Evolutionary conservation across 768 basidiomycete genomes (phyloP), one percentile per base, ranked within the genome.

Genomic region (Hericium erinaceus): DNA sequence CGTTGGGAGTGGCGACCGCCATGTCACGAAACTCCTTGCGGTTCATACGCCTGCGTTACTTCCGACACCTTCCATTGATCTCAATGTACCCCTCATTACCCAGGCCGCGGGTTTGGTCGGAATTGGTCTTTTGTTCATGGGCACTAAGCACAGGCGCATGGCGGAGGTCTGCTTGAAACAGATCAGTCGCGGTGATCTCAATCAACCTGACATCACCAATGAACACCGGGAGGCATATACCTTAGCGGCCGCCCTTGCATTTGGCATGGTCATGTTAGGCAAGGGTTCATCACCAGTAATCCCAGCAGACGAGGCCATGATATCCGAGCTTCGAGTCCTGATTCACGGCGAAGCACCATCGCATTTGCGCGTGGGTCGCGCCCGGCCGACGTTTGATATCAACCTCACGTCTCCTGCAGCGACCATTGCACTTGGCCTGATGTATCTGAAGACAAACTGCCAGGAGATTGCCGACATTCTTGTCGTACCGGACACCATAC

Each of bases 191-290:
- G 78, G 75, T 60, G 87, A 91, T 64, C 78, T 95, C 16, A 81
- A 84, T 5, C 87, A 87, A 54, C 84, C 89, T 2, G 92, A 95
- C 61, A 76, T 90, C 44, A 92, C 85, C 66, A 87, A 87, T 61
- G 92, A 95, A 62, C 85, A 93, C 67, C 83, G 91, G 40, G 97
- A 98, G 66, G 86, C 93, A 1, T 98, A 98, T 67, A 89, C 94
- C 0, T 86, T 91, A 61, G 81, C 92, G 2, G 84, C 92, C 2
- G 92, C 91, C 9, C 79, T 97, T 33, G 87, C 91, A 0, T 97
- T 97, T 66, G 97, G 97, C 4, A 89, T 97, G 84, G 87, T 95
- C 70, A 95, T 98, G 88, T 80, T 98, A 15, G 95, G 92, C 6
- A 85, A 85, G 64, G 95, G 97, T 1, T 77, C 82, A 0, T 76